These are phyloP conservation scores for Beverwykella pulmonaria DNA, from an alignment of 495 filamentous ascomycete species.

Conservation along the genomic window DNA sequence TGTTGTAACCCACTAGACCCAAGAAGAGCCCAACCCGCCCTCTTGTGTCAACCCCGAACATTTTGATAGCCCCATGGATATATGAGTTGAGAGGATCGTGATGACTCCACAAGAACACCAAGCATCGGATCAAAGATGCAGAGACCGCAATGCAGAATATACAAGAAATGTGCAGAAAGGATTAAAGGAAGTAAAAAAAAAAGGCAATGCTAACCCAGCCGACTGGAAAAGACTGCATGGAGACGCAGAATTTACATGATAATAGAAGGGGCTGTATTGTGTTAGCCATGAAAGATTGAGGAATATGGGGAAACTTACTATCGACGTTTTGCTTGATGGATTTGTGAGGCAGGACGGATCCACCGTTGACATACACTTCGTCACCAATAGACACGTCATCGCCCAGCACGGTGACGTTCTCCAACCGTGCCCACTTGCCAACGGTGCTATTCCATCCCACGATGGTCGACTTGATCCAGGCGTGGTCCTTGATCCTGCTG, in stretches of 20 bases:
- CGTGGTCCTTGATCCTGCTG: slow-evolving; percentile 97
- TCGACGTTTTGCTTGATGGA: slow-evolving; percentile 99
- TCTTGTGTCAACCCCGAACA: background rate
- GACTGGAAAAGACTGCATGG: background rate
- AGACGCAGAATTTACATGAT: slow-evolving; percentile 31
- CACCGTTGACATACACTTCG: slow-evolving; percentile 98
- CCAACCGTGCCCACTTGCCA: slow-evolving; percentile 91
- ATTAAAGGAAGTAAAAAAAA: slow-evolving; percentile 36
- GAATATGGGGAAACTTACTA: slow-evolving; percentile 52
- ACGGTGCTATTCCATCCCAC: slow-evolving; percentile 99
- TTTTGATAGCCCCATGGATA: background rate
- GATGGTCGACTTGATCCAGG: slow-evolving; percentile 99
- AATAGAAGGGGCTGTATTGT: slow-evolving; percentile 28
- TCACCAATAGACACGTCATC: slow-evolving; percentile 99
- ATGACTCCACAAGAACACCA: slow-evolving; percentile 1
- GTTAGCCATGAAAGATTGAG: slow-evolving; percentile 11
- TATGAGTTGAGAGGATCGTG: slow-evolving; percentile 5
- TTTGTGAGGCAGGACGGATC: slow-evolving; percentile 96
- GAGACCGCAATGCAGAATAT: slow-evolving; percentile 28
- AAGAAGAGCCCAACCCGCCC: background rate
- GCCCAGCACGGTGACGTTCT: slow-evolving; percentile 96
- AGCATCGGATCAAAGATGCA: slow-evolving; percentile 1
- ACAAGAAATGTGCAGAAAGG: slow-evolving; percentile 32
- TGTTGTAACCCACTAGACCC: background rate
- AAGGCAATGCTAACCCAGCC: background rate